Conservation (phyloP, 1,139 yeast genomes). For the Scheffersomyces parashehatae region DNA sequence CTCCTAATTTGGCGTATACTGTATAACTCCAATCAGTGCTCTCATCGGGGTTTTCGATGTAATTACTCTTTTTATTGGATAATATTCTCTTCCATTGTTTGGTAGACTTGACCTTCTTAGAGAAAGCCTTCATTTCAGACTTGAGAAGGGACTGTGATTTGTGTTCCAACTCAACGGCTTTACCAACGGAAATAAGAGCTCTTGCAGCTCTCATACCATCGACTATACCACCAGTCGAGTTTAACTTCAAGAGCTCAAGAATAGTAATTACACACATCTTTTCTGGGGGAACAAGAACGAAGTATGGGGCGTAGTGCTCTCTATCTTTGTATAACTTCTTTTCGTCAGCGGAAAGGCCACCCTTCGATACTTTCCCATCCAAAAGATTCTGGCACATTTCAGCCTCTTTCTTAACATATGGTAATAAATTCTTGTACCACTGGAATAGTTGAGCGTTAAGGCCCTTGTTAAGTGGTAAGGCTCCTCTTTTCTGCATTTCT, state of each 20-base stretch:
- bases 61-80: conserved; percentile 32
- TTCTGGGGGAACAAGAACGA: conserved; percentile 70
- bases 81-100: conserved; percentile 47
- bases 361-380: conserved; percentile 17
- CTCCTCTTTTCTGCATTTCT: conserved; percentile 66
- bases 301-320: conserved; percentile 75
- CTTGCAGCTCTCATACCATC: conserved; percentile 87
- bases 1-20: conserved; percentile 78
- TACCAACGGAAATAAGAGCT: conserved; percentile 79
- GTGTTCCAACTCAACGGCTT: conserved; percentile 82
- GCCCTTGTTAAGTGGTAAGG: conserved; percentile 53
- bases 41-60: conserved; percentile 28
- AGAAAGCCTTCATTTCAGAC: conserved; percentile 54
- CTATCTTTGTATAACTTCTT: conserved; percentile 48
- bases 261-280: conserved; percentile 84
- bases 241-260: conserved; percentile 72
- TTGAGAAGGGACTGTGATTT: conserved; percentile 64
- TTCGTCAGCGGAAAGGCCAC: conserved; percentile 26
- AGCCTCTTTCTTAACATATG: conserved; percentile 68
- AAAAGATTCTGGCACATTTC: conserved; percentile 43
- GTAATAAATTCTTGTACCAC: conserved; percentile 73
- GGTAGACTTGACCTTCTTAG: conserved; percentile 27
- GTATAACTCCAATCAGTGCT: conserved; percentile 46
- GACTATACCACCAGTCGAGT: conserved; percentile 73
- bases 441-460: conserved; percentile 76